Conservation (phyloP, 192 early-diverging fungal genomes). For the Gryganskiella cystojenkinii region DNA sequence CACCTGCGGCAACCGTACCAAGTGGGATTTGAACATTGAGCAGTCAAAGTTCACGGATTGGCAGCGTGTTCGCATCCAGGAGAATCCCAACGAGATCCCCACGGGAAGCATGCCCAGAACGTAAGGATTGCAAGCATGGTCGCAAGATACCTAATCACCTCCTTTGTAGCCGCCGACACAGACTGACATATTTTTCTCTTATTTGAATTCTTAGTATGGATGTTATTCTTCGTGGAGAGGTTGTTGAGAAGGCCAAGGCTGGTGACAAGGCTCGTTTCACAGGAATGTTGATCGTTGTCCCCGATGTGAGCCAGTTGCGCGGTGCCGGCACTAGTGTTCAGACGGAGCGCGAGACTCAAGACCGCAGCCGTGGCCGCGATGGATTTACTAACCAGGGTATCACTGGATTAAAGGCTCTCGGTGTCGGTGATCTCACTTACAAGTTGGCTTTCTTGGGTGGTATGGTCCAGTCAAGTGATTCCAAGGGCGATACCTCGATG, state of each 20-base stretch:
- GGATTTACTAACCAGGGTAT: constrained; percentile 81
- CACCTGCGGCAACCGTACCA: constrained; percentile 81
- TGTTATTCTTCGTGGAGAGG: constrained; percentile 92
- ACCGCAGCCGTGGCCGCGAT: constrained; percentile 56
- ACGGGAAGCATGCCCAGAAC: constrained; percentile 97
- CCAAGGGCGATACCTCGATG: constrained; percentile 35
- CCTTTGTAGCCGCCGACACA: neutral
- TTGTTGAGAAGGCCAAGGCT: constrained; percentile 95
- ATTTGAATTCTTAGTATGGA: constrained; percentile 73
- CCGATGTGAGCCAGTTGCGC: constrained; percentile 87
- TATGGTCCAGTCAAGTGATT: constrained; percentile 75
- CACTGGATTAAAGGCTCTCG: constrained; percentile 86
- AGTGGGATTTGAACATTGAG: constrained; percentile 86
- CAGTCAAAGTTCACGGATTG: constrained; percentile 94
- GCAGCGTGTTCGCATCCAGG: constrained; percentile 97
- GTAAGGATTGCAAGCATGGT: constrained; percentile 52
- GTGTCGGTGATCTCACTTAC: constrained; percentile 94
- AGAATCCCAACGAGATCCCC: constrained; percentile 95
- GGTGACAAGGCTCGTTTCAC: constrained; percentile 93
- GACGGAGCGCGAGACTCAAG: constrained; percentile 48
- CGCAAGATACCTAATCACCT: neutral
- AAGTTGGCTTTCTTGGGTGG: constrained; percentile 90
- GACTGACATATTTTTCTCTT: neutral
- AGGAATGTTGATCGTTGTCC: constrained; percentile 91
- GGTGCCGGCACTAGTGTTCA: constrained; percentile 67